Conservation (phyloP, 345 rosid species). For the Brassica carinata region DNA sequence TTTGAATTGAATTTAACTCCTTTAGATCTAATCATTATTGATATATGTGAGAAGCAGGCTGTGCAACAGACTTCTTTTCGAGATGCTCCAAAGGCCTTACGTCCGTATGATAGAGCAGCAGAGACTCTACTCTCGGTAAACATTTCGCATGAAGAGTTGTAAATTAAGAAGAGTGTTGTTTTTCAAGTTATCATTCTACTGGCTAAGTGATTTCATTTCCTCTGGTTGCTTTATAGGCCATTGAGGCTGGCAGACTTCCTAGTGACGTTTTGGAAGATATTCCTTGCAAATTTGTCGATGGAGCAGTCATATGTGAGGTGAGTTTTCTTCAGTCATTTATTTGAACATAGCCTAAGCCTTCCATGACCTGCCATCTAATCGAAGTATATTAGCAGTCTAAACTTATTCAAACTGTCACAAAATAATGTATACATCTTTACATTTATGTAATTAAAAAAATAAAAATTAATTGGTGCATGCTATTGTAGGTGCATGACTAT, state of each 20-base stretch:
- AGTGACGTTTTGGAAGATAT: slow-evolving; percentile 76
- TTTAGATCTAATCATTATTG: not conserved
- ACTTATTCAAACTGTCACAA: too few relatives aligned
- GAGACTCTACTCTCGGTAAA: slow-evolving; percentile 80
- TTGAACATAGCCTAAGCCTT: not conserved
- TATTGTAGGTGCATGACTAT: slow-evolving; percentile 81
- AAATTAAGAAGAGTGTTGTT: not conserved
- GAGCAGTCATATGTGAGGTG: slow-evolving; percentile 87
- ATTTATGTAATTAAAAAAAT: not conserved
- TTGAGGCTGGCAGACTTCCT: slow-evolving; percentile 90
- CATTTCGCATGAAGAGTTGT: slow-evolving; percentile 4
- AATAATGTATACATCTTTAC: not conserved
- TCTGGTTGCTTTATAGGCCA: slow-evolving; percentile 54
- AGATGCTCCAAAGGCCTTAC: slow-evolving; percentile 64
- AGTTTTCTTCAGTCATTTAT: slow-evolving; percentile 32
- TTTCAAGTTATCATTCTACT: slow-evolving; percentile 8
- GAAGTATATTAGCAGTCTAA: not conserved
- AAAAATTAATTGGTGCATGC: not conserved
- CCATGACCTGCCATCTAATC: slow-evolving; percentile 11
- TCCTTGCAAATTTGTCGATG: slow-evolving; percentile 78
- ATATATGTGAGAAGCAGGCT: slow-evolving; percentile 47
- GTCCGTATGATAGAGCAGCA: slow-evolving; percentile 84
- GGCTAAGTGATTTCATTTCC: not conserved
- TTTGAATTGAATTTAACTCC: not conserved
- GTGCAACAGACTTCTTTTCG: slow-evolving; percentile 51